Evolutionary conservation across 192 early-diverging fungal genomes (phyloP).

Genomic region (Helicostylum pulchrum): DNA sequence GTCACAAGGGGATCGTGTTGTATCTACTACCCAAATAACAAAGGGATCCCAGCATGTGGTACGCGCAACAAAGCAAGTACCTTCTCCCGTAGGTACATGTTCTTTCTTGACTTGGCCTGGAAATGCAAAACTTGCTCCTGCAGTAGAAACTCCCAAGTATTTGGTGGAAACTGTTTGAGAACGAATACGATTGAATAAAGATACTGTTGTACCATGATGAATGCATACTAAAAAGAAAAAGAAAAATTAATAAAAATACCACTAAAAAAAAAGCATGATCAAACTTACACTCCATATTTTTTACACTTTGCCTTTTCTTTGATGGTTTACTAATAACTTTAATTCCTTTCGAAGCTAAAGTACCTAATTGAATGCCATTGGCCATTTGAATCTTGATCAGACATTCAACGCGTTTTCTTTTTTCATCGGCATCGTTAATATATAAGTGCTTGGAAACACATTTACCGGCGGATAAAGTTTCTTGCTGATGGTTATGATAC

Average conservation of each 20-base stretch:
- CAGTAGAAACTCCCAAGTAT: slow-evolving; percentile 65
- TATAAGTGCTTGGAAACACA: slow-evolving; percentile 80
- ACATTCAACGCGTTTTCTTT: slow-evolving; percentile 75
- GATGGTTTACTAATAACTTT: slow-evolving; percentile 92
- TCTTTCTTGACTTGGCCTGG: slow-evolving; percentile 25
- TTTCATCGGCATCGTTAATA: slow-evolving; percentile 83
- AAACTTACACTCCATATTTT: slow-evolving; percentile 68
- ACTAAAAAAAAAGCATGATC: neutral
- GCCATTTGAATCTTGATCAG: slow-evolving; percentile 68
- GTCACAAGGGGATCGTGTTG: slow-evolving; percentile 49
- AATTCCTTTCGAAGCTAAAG: slow-evolving; percentile 75
- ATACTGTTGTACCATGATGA: slow-evolving; percentile 80
- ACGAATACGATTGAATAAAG: slow-evolving; percentile 86
- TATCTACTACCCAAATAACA: slow-evolving; percentile 79
- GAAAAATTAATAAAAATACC: neutral
- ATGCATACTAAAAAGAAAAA: slow-evolving; percentile 65
- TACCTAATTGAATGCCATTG: slow-evolving; percentile 55
- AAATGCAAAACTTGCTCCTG: slow-evolving; percentile 26
- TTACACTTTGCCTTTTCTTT: slow-evolving; percentile 84
- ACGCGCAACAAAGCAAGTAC: slow-evolving; percentile 72
- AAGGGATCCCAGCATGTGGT: slow-evolving; percentile 86
- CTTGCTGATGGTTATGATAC: slow-evolving; percentile 21
- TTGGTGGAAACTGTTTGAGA: slow-evolving; percentile 90
- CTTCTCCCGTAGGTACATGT: slow-evolving; percentile 21
- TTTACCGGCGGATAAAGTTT: slow-evolving; percentile 54